Evolutionary conservation across 768 basidiomycete species (phyloP).

Genomic region (Mycena polygramma): DNA sequence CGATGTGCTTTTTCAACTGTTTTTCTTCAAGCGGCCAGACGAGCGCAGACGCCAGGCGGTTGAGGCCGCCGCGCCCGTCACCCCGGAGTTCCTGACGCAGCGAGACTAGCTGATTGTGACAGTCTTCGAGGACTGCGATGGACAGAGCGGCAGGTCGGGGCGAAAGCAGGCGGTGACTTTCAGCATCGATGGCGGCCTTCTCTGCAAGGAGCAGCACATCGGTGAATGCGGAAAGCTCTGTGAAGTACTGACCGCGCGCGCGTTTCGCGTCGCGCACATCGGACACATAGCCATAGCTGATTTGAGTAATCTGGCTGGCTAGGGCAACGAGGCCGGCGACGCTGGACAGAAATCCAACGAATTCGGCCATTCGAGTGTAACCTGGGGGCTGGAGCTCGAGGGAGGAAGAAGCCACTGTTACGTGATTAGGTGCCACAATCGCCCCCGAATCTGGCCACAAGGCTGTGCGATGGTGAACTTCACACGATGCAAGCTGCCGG

Average conservation of each 20-base stretch:
- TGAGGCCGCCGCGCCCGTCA: not conserved
- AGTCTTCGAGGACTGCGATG: constrained; percentile 14
- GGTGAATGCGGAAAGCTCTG: constrained; percentile 18
- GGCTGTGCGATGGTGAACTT: no score
- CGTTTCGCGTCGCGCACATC: constrained; percentile 20
- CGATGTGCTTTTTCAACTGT: constrained; percentile 18
- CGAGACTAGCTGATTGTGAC: constrained; percentile 2
- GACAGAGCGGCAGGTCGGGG: constrained; percentile 13
- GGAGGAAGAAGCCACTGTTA: no score
- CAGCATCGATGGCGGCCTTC: constrained; percentile 12
- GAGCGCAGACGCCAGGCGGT: constrained; percentile 10
- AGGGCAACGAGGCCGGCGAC: constrained; percentile 18
- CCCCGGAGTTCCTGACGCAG: constrained; percentile 2
- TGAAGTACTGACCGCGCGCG: constrained; percentile 13
- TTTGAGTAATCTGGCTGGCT: constrained; percentile 9
- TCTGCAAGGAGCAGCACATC: constrained; percentile 17
- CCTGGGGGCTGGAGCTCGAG: no score
- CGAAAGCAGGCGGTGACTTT: not conserved
- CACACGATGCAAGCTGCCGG: no score
- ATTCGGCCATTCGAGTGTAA: constrained; percentile 9
- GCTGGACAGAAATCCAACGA: constrained; percentile 12
- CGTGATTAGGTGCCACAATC: no score
- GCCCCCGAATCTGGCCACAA: no score
- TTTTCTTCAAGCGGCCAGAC: constrained; percentile 19
- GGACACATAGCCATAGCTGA: constrained; percentile 23